Percentiles rank a stretch among this genome's conserved stretches.
These are phyloP conservation scores for Ophiosphaerella herpotricha DNA, from an alignment of 2,329 filamentous ascomycete genomes.

Conservation along the genomic window DNA sequence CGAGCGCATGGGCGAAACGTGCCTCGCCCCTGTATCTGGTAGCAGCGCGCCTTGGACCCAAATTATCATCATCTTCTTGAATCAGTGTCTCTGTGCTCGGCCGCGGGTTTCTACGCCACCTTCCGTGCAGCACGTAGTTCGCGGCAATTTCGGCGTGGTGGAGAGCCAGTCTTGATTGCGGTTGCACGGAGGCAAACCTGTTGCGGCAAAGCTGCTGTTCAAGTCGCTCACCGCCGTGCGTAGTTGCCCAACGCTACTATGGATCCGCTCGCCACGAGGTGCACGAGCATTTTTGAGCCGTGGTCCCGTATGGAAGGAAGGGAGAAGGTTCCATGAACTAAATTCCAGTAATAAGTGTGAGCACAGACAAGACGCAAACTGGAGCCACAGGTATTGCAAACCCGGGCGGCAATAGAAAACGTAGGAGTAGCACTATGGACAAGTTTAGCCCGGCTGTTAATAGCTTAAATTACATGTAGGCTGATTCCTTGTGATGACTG, in stretches of 20 bases:
- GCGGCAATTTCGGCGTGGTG: no score
- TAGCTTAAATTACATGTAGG: slow-evolving; percentile 8
- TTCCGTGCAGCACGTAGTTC: slow-evolving; percentile 6
- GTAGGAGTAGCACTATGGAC: slow-evolving; percentile 4
- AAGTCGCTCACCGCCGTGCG: slow-evolving; percentile 1
- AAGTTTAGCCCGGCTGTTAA: slow-evolving; percentile 6
- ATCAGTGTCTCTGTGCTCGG: neutral
- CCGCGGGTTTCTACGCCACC: slow-evolving; percentile 12
- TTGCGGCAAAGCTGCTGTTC: slow-evolving; percentile 1
- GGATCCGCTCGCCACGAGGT: slow-evolving; percentile 8
- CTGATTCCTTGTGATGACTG: slow-evolving; percentile 4
- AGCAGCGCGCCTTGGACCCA: no score
- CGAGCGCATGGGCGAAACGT: no score
- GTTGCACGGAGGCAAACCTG: neutral
- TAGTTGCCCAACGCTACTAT: slow-evolving; percentile 1
- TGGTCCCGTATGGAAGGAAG: slow-evolving; percentile 13
- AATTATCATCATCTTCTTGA: no score
- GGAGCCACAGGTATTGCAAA: slow-evolving; percentile 16
- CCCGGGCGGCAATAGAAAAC: slow-evolving; percentile 5
- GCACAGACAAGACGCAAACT: slow-evolving; percentile 21
- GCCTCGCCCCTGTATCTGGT: no score
- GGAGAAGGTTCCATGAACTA: slow-evolving; percentile 13
- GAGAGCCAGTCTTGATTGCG: neutral
- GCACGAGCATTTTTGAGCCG: slow-evolving; percentile 2
- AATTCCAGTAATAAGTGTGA: neutral